These are phyloP conservation scores for Aureobasidium leucospermi DNA, from an alignment of 2,329 filamentous ascomycete genomes.

Conservation along the genomic window DNA sequence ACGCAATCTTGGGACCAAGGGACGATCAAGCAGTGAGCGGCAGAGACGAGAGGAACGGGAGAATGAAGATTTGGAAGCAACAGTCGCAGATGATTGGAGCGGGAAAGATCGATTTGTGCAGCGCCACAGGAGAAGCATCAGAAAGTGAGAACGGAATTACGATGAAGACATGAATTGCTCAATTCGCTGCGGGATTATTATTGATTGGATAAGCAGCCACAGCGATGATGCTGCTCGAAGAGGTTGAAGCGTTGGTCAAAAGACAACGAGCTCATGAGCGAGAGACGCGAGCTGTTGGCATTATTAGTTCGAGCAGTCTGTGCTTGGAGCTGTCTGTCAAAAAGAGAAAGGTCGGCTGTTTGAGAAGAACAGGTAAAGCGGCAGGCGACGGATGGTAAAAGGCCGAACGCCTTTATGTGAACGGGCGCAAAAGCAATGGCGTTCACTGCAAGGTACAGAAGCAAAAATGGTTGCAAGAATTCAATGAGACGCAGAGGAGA, in stretches of 20 bases:
- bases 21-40: background rate
- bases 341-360: background rate
- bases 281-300: constrained; percentile 2
- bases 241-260: too few species aligned
- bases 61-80: background rate
- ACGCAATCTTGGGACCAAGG: background rate
- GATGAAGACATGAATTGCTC: too few species aligned
- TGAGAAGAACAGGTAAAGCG: background rate
- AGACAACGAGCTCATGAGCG: background rate
- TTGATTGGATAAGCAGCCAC: background rate
- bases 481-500: too few species aligned
- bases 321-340: background rate
- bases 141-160: too few species aligned
- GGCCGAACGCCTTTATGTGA: background rate
- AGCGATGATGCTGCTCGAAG: background rate
- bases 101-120: background rate
- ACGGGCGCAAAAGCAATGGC: background rate
- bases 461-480: background rate
- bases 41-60: background rate
- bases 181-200: too few species aligned
- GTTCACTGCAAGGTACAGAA: background rate
- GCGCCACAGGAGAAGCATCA: too few species aligned
- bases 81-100: background rate
- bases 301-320: background rate
- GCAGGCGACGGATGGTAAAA: background rate